These are phyloP conservation scores for Eremothecium cymbalariae DNA, from an alignment of 1,139 yeast species.

Conservation along the genomic window DNA sequence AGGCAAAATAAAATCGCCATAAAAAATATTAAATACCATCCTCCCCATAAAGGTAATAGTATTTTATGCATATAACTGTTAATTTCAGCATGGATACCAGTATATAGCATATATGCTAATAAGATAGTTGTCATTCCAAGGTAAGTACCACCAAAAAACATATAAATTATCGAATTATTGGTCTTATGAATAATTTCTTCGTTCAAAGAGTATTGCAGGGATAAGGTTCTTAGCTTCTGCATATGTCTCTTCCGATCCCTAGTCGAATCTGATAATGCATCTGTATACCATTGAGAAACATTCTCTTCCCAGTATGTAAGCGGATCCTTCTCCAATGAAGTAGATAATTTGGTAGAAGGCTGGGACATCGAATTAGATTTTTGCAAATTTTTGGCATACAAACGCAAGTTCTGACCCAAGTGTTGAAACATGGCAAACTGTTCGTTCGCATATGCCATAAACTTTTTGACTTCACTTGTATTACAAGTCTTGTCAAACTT, in stretches of 20 bases:
- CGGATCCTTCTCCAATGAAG: slow-evolving; percentile 23
- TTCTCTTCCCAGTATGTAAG: slow-evolving; percentile 47
- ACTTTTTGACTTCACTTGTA: slow-evolving; percentile 42
- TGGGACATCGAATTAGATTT: slow-evolving; percentile 8
- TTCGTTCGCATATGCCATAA: slow-evolving; percentile 40
- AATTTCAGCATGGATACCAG: slow-evolving; percentile 29
- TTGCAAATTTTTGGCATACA: slow-evolving; percentile 23
- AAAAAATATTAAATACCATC: slow-evolving; percentile 60
- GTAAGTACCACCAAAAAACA: slow-evolving; percentile 54
- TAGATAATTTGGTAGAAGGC: slow-evolving; percentile 1
- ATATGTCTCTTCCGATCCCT: slow-evolving; percentile 29
- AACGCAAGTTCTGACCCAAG: slow-evolving; percentile 21
- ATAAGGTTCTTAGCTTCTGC: slow-evolving; percentile 26
- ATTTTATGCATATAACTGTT: slow-evolving; percentile 38
- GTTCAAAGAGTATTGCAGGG: slow-evolving; percentile 28
- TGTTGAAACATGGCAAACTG: slow-evolving; percentile 26
- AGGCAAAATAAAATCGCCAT: slow-evolving; percentile 56
- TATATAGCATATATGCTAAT: slow-evolving; percentile 30
- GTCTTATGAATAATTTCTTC: slow-evolving; percentile 31
- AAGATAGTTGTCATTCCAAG: slow-evolving; percentile 65
- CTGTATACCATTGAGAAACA: slow-evolving; percentile 65
- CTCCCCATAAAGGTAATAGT: slow-evolving; percentile 85
- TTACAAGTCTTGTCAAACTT: slow-evolving; percentile 63
- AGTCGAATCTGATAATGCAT: slow-evolving; percentile 41
- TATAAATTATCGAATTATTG: slow-evolving; percentile 30